Evolutionary conservation across 257 asterid species (phyloP), one percentile per base, ranked within the genome.

Genomic region (Rauvolfia tetraphylla): DNA sequence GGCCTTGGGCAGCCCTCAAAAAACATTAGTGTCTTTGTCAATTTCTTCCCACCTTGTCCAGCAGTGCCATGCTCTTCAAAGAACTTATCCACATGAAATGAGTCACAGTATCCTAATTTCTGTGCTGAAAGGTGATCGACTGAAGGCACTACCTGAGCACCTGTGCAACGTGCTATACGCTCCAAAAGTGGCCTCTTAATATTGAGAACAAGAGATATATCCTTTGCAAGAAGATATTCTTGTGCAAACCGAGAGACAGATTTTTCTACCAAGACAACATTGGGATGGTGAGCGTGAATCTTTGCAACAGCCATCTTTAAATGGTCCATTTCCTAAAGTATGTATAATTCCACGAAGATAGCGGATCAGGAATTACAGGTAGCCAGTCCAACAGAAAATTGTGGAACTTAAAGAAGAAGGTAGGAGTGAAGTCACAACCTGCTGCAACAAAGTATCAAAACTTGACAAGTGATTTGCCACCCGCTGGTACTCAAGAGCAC

Each of bases 291-390:
- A 22, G 89, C 87, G 38, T 83, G 92, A 82, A 92, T 92, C 84
- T 89, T 89, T 57, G 97, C 89, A 72, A 92, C 97, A 76, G 97
- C 91, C 97, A 92, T 92, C 84, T 89, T 92, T 84, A 92, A 83
- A 81, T 90, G 96, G 82, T 92, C 97, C 94, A 86, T 92, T 86
- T 92, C 97, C 97, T 92, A 82, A 80, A 86, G 78, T 71, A 80
- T 68, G 70, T 67, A 80, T 41, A 73, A 39, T 54, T 74, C 69
- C 76, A 22, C 33, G 25, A n/a, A 36, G 49, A 27, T n/a, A 9
- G 65, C 44, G 23, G 31, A 46, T 61, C 46, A 46, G 11, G 48
- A 49, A 48, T 71, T 48, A 78, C 23, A 17, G 14, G 14, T 17
- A 48, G 56, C 17, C 61, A 74, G 62, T 68, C 5, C 65, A 69